Evolutionary conservation across 176 grass and related monocot species (phyloP).

Genomic region (Eleusine indica): DNA sequence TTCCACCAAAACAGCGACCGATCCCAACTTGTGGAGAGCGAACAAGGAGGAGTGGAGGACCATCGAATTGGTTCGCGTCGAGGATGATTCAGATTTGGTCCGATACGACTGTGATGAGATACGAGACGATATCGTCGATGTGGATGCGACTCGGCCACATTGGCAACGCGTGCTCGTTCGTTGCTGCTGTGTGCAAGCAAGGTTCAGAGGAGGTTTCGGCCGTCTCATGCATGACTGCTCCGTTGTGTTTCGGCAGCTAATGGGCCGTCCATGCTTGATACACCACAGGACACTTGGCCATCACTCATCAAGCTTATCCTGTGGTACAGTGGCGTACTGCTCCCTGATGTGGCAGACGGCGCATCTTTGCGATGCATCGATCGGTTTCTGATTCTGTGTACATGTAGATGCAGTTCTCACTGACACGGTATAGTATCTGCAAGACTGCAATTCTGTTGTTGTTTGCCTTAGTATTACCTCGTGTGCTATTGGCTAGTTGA

Average conservation of each 20-base stretch:
- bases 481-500: no score
- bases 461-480: no score
- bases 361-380: neutral
- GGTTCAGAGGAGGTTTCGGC: neutral
- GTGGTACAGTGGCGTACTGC: neutral
- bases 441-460: no score
- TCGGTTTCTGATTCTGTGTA: no score
- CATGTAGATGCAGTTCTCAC: no score
- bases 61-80: neutral
- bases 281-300: neutral
- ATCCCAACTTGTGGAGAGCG: neutral
- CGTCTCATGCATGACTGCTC: neutral
- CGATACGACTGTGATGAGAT: neutral
- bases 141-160: conserved; percentile 14
- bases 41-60: no score
- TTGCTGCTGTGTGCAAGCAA: neutral
- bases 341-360: neutral
- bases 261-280: neutral
- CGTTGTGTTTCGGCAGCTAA: neutral
- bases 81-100: conserved; percentile 16
- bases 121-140: neutral
- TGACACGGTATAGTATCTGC: no score
- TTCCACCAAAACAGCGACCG: neutral
- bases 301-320: neutral
- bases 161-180: neutral